These are phyloP conservation scores for Elaeis oleifera DNA, from an alignment of 202 grass and related monocot genomes.

Conservation along the genomic window DNA sequence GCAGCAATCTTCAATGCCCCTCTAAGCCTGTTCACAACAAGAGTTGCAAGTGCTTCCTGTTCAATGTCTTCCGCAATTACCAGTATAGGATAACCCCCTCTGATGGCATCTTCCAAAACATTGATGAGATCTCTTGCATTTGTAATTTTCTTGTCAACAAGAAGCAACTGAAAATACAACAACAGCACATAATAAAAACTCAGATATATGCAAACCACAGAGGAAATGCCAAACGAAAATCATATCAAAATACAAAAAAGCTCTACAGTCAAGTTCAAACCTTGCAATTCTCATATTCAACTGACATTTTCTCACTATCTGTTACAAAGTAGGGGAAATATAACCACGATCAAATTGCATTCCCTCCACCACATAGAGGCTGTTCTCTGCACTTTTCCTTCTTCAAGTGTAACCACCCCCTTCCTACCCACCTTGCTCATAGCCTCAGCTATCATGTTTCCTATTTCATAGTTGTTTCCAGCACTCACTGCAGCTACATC, in stretches of 20 bases:
- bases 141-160: constrained; percentile 97
- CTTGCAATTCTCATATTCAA: constrained; percentile 99
- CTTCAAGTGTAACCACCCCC: constrained; percentile 98
- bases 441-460: constrained; percentile 98
- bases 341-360: constrained; percentile 99
- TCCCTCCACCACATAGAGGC: constrained; percentile 95
- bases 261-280: constrained; percentile 14
- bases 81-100: constrained; percentile 72
- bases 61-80: constrained; percentile 97
- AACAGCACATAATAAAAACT: constrained; percentile 10
- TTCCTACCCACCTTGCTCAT: constrained; percentile 99
- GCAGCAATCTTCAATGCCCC: constrained; percentile 83
- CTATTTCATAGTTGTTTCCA: constrained; percentile 94
- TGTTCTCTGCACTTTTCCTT: constrained; percentile 93
- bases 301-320: constrained; percentile 94
- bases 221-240: background rate
- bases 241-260: background rate
- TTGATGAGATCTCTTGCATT: constrained; percentile 91
- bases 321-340: constrained; percentile 98
- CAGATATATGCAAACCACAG: background rate
- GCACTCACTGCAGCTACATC: constrained; percentile 97
- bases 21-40: constrained; percentile 98
- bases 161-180: constrained; percentile 49
- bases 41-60: constrained; percentile 95
- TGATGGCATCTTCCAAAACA: constrained; percentile 93